These are phyloP conservation scores for Pythium grandisporangium DNA, from an alignment of 352 stramenopile genomes.

Conservation along the genomic window DNA sequence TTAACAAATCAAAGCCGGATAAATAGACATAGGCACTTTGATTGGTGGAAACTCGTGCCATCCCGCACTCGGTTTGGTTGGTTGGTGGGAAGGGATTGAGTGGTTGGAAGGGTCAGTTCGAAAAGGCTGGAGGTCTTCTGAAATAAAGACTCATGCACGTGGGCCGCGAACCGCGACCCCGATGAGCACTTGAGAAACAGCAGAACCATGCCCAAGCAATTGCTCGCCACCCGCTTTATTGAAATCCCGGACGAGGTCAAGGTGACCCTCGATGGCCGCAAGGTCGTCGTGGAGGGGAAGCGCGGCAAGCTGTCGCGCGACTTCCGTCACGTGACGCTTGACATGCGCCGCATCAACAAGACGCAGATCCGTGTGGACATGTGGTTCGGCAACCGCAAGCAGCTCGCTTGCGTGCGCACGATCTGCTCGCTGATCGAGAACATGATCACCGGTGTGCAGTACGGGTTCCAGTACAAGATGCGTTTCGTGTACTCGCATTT, in stretches of 20 bases:
- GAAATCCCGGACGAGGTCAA: slow-evolving; percentile 93
- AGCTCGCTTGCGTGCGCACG: slow-evolving; percentile 96
- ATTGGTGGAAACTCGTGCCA: slow-evolving; percentile 5
- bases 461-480: slow-evolving; percentile 99
- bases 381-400: slow-evolving; percentile 99
- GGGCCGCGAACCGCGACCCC: not conserved
- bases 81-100: slow-evolving; percentile 1
- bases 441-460: slow-evolving; percentile 98
- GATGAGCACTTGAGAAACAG: slow-evolving; percentile 58
- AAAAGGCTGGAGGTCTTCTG: too few relatives aligned
- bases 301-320: slow-evolving; percentile 91
- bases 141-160: too few relatives aligned
- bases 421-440: slow-evolving; percentile 99
- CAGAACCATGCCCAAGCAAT: slow-evolving; percentile 78
- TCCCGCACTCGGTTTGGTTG: slow-evolving; percentile 9
- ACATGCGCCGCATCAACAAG: slow-evolving; percentile 90
- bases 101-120: too few relatives aligned
- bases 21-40: not conserved
- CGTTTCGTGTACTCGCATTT: slow-evolving; percentile 99
- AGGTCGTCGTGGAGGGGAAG: slow-evolving; percentile 94
- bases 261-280: slow-evolving; percentile 91
- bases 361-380: slow-evolving; percentile 94
- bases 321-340: slow-evolving; percentile 97
- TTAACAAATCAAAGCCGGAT: not conserved
- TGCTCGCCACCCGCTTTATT: slow-evolving; percentile 91